Base-by-base conservation (phyloP, 768 basidiomycete species). In the Infundibulicybe gibba region DNA sequence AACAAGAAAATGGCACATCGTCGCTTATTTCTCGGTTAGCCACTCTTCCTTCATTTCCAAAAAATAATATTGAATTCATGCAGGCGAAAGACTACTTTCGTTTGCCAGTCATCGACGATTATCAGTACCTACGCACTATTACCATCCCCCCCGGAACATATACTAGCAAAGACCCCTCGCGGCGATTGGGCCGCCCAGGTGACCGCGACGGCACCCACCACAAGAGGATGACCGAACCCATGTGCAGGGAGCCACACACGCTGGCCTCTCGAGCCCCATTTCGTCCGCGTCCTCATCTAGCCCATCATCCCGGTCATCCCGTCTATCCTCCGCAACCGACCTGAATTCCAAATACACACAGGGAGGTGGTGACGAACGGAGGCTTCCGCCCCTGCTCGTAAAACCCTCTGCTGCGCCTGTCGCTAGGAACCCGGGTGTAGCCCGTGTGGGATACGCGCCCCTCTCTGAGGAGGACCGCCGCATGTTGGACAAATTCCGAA, bases 1-100 rank as follows among this genome's bases (percentile, higher is more conserved):
- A 44, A 74, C 75, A 21, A 76, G 80, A 37, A 88, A 88, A 75
- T 90, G 87, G 87, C 87, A 90, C 66, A 76, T 90, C 43, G 87
- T 88, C 48, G 86, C 87, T 40, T 90, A 90, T 69, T 89, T 90
- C 64, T 79, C 80, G 64, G 86, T 88, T 58, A 60, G 77, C 38
- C 32, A 37, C 1, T n/a, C n/a, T n/a, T n/a, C n/a, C n/a, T 39
- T 32, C 31, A 46, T 44, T 44, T 44, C 20, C n/a, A n/a, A 16
- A 40, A 20, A 10, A 33, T 32, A 32, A 31, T 41, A 30, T 47
- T 11, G 19, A 25, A 40, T 47, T 47, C 41, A 11, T 49, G 31
- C n/a, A 50, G 88, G 86, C 81, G 77, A 77, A 78, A 50, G 86
- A 88, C 60, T 87, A 86, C 56, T 68, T 72, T 8, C 75, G 76